Percentiles rank a stretch among this genome's conserved stretches.
Evolutionary conservation across 805 yeast genomes (phyloP).

Genomic region (Yamadazyma takamatsuzukensis): DNA sequence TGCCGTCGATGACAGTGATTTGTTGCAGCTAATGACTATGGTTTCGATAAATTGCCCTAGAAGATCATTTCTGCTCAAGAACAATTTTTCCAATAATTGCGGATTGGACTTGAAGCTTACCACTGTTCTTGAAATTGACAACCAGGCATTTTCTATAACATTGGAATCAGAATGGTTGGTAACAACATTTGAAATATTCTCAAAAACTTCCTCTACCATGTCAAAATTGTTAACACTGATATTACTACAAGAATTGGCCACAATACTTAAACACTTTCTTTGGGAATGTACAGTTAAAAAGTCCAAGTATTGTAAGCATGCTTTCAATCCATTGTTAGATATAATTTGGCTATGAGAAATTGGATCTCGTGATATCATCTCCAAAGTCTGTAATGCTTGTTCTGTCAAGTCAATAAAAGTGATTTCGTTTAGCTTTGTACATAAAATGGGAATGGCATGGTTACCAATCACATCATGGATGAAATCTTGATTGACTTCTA

Average conservation of each 20-base stretch:
- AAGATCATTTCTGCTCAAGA: slow-evolving; percentile 17
- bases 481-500: slow-evolving; percentile 70
- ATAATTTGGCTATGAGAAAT: slow-evolving; percentile 50
- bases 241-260: slow-evolving; percentile 62
- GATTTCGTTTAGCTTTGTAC: slow-evolving; percentile 65
- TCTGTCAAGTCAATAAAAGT: slow-evolving; percentile 89
- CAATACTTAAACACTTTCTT: slow-evolving; percentile 69
- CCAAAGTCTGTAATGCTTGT: slow-evolving; percentile 77
- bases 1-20: slow-evolving; percentile 8
- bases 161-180: slow-evolving; percentile 52
- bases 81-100: slow-evolving; percentile 42
- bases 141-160: slow-evolving; percentile 63
- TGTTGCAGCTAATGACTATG: slow-evolving; percentile 24
- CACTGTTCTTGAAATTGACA: slow-evolving; percentile 57
- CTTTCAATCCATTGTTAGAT: slow-evolving; percentile 55
- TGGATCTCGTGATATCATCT: slow-evolving; percentile 56
- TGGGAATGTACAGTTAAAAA: slow-evolving; percentile 89
- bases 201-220: slow-evolving; percentile 54
- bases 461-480: slow-evolving; percentile 59
- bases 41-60: slow-evolving; percentile 21
- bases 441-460: slow-evolving; percentile 64
- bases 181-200: slow-evolving; percentile 54
- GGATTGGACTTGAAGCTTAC: slow-evolving; percentile 46
- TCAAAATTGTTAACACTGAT: slow-evolving; percentile 43
- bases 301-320: slow-evolving; percentile 73